These are phyloP conservation scores for Trapa bicornis DNA, from an alignment of 345 rosid species.

Conservation along the genomic window DNA sequence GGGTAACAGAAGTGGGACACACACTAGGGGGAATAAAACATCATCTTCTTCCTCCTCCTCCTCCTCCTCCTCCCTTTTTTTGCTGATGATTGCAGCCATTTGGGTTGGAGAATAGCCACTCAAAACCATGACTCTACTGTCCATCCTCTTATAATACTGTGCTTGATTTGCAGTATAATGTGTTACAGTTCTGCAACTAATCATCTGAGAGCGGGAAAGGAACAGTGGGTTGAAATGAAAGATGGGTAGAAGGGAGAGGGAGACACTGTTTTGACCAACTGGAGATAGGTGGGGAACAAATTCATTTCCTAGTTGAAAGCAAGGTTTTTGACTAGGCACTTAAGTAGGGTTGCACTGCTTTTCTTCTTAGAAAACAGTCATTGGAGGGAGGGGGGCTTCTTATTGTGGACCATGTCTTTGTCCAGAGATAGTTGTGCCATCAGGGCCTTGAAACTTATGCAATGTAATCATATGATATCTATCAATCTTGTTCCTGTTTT, in stretches of 20 bases:
- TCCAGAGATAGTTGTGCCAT: too few species aligned
- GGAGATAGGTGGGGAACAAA: conserved; percentile 56
- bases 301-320: conserved; percentile 43
- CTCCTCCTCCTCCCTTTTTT: conserved; percentile 13
- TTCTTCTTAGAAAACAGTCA: conserved; percentile 18
- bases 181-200: not conserved
- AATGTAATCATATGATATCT: too few species aligned
- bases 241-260: conserved; percentile 11
- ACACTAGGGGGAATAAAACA: conserved; percentile 16
- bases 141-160: not conserved
- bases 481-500: too few species aligned
- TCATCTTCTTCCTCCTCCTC: conserved; percentile 19
- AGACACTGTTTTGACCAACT: conserved; percentile 20
- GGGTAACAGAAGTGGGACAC: conserved; percentile 26
- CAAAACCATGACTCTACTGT: not conserved
- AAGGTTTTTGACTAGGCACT: conserved; percentile 12
- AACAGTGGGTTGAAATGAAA: conserved; percentile 10
- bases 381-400: not conserved
- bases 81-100: conserved; percentile 37
- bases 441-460: too few species aligned
- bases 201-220: not conserved
- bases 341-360: conserved; percentile 13
- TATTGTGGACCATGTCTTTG: too few species aligned
- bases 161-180: too few species aligned
- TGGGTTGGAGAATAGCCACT: conserved; percentile 11